Conservation (phyloP, 1,284 basidiomycete genomes). For the Caloboletus firmus region DNA sequence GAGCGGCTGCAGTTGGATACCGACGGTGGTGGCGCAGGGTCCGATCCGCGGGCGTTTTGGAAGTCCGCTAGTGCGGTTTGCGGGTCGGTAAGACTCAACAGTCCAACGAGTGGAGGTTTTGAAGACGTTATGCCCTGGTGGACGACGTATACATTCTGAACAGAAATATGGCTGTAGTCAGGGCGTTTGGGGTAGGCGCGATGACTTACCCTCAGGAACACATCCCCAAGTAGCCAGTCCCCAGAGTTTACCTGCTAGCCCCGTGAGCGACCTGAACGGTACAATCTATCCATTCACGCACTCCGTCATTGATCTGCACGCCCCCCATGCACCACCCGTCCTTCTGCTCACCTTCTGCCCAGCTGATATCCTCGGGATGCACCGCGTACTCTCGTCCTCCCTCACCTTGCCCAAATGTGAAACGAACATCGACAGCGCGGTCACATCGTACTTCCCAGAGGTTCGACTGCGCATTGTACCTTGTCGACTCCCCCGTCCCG, state of each 20-base stretch:
- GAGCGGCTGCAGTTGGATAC: constrained; percentile 16
- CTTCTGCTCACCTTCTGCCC: constrained; percentile 41
- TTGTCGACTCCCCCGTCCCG: constrained; percentile 39
- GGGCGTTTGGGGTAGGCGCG: background rate
- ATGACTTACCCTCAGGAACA: constrained; percentile 52
- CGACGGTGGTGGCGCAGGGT: constrained; percentile 35
- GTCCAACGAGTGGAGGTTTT: constrained; percentile 47
- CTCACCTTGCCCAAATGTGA: constrained; percentile 46
- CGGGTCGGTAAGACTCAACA: constrained; percentile 49
- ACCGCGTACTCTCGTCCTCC: constrained; percentile 43
- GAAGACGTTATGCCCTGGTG: constrained; percentile 46
- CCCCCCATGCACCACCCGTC: constrained; percentile 59
- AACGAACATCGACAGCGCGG: constrained; percentile 44
- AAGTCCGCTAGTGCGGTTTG: constrained; percentile 42
- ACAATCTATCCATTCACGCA: constrained; percentile 27
- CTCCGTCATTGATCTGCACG: constrained; percentile 54
- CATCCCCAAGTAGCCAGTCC: constrained; percentile 62
- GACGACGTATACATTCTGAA: constrained; percentile 54
- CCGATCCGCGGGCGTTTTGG: constrained; percentile 44
- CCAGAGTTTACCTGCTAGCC: constrained; percentile 50
- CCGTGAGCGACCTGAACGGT: constrained; percentile 4
- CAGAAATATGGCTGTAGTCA: background rate
- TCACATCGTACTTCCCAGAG: constrained; percentile 56
- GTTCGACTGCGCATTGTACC: constrained; percentile 39
- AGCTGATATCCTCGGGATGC: constrained; percentile 55